Evolutionary conservation across 768 basidiomycete species (phyloP).

Genomic region (Russula olivacea): DNA sequence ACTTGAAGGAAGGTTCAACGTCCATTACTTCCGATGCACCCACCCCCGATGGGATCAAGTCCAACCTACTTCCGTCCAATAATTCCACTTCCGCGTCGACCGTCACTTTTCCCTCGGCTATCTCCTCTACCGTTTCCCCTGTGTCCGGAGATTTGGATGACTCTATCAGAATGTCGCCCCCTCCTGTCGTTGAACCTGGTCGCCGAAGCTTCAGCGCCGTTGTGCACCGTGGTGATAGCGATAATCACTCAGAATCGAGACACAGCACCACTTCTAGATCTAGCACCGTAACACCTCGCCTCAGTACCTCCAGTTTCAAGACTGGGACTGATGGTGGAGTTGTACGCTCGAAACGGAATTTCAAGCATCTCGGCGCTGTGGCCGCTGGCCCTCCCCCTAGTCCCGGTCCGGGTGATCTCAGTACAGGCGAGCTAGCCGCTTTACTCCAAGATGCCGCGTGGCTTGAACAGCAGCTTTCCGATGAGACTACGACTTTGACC

Average conservation of each 20-base stretch:
- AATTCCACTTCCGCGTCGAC: neutral
- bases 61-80: neutral
- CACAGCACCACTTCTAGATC: conserved; percentile 17
- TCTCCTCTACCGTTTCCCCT: neutral
- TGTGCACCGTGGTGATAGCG: conserved; percentile 30
- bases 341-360: conserved; percentile 26
- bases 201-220: conserved; percentile 32
- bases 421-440: conserved; percentile 46
- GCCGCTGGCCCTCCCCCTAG: conserved; percentile 37
- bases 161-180: neutral
- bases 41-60: neutral
- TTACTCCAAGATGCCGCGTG: conserved; percentile 54
- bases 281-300: conserved; percentile 19
- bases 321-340: conserved; percentile 25
- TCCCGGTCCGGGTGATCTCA: conserved; percentile 49
- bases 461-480: conserved; percentile 48
- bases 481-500: conserved; percentile 36
- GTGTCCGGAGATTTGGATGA: neutral
- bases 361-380: conserved; percentile 25
- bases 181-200: conserved; percentile 18
- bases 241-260: conserved; percentile 8
- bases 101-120: neutral
- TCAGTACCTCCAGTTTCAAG: conserved; percentile 22
- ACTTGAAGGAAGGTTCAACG: neutral
- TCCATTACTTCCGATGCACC: neutral